phyloP scores from a whole-genome alignment of 352 stramenopile species.

The Pythium monospermum region DNA sequence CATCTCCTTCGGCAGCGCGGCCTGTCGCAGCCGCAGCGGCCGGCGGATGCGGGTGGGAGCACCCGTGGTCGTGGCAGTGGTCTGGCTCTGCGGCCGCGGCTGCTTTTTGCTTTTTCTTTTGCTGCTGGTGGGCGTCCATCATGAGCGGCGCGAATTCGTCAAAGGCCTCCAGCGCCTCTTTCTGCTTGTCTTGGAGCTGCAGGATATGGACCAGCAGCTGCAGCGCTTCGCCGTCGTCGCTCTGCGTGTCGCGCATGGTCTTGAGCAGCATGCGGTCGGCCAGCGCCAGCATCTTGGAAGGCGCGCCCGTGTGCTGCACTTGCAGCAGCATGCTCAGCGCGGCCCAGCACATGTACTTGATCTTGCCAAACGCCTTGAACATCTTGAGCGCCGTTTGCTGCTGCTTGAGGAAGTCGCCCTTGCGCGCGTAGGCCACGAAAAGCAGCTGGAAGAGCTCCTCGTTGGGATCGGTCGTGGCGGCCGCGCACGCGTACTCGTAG shows the following conservation, averaged over 20 bases:
- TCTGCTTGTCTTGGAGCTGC: constrained; percentile 62
- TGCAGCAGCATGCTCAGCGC: constrained; percentile 81
- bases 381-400: constrained; percentile 86
- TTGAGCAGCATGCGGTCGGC: constrained; percentile 82
- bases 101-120: constrained; percentile 1
- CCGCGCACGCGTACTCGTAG: constrained; percentile 63
- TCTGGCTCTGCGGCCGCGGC: too few species aligned
- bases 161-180: constrained; percentile 62
- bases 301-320: constrained; percentile 58
- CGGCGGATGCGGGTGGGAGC: constrained; percentile 12
- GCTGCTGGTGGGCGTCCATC: constrained; percentile 14
- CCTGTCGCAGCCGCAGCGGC: constrained; percentile 24
- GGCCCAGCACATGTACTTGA: constrained; percentile 82
- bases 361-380: constrained; percentile 69
- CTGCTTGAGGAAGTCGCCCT: constrained; percentile 76
- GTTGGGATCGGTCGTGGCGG: constrained; percentile 33
- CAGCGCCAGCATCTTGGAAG: constrained; percentile 67
- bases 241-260: constrained; percentile 49
- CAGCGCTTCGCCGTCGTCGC: constrained; percentile 62
- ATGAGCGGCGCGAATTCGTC: constrained; percentile 56
- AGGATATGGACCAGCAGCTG: constrained; percentile 70
- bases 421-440: constrained; percentile 62
- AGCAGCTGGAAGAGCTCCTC: constrained; percentile 72
- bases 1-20: constrained; percentile 61
- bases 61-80: constrained; percentile 17